A percentile compares a stretch with the other conserved stretches of the same genome.
These are phyloP conservation scores for Cymodocea nodosa DNA, from an alignment of 116 monocot species.

Conservation along the genomic window DNA sequence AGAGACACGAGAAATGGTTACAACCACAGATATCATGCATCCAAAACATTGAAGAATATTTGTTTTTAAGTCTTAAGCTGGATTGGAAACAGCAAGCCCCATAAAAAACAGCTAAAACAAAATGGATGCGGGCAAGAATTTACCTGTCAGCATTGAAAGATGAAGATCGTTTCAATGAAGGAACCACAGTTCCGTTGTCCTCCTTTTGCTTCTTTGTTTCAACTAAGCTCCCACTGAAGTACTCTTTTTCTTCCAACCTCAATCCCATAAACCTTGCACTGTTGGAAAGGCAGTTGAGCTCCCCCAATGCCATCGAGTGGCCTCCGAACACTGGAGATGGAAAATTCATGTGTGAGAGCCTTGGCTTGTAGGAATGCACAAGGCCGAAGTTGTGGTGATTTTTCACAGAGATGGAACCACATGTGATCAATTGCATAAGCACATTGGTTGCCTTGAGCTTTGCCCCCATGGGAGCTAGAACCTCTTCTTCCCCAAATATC, in stretches of 20 bases:
- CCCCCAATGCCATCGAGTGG: constrained; percentile 30
- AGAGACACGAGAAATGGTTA: too few relatives aligned
- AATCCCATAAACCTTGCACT: constrained; percentile 34
- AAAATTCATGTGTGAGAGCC: constrained; percentile 37
- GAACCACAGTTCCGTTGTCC: constrained; percentile 16
- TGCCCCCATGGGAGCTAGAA: constrained; percentile 24
- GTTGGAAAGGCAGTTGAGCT: constrained; percentile 48
- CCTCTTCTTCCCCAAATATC: constrained; percentile 63
- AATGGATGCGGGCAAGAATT: not conserved
- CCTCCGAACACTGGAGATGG: constrained; percentile 35
- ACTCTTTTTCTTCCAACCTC: constrained; percentile 77
- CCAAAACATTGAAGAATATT: too few relatives aligned
- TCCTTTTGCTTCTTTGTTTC: constrained; percentile 64
- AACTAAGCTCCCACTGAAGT: constrained; percentile 86
- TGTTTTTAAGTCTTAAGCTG: too few relatives aligned
- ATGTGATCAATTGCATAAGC: constrained; percentile 84
- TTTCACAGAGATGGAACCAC: constrained; percentile 86
- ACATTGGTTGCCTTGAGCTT: constrained; percentile 60
- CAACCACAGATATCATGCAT: too few relatives aligned
- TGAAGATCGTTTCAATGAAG: constrained; percentile 52
- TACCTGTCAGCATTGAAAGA: constrained; percentile 81
- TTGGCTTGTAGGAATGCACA: constrained; percentile 50
- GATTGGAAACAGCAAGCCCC: too few relatives aligned
- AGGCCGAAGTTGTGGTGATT: constrained; percentile 50
- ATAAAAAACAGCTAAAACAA: too few relatives aligned